Conservation (phyloP, 192 early-diverging fungal species). For the Coemansia aciculifera region DNA sequence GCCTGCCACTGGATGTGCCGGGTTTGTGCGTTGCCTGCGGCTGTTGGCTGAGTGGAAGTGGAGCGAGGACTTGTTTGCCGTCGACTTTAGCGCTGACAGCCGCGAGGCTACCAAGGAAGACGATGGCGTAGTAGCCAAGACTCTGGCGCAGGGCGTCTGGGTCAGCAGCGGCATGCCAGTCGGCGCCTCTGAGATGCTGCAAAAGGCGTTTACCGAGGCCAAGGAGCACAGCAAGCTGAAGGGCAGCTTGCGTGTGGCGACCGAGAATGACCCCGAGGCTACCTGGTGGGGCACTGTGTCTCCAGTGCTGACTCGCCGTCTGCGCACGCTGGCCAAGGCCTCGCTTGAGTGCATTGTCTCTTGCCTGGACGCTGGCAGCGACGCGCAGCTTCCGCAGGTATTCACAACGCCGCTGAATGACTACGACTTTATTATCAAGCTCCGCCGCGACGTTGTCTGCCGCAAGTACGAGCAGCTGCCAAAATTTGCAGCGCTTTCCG, state of each 20-base stretch:
- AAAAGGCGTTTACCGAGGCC: constrained; percentile 58
- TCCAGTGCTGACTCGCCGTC: constrained; percentile 38
- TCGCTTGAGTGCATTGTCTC: constrained; percentile 59
- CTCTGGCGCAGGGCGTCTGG: constrained; percentile 24
- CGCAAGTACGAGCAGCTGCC: constrained; percentile 63
- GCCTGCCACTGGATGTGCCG: constrained; percentile 68
- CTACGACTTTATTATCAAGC: constrained; percentile 75
- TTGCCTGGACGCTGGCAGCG: constrained; percentile 19
- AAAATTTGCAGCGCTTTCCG: constrained; percentile 34
- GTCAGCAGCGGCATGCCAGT: constrained; percentile 16
- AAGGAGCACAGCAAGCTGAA: constrained; percentile 37
- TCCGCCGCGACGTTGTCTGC: constrained; percentile 59
- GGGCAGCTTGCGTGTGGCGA: constrained; percentile 28
- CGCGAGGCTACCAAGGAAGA: constrained; percentile 43
- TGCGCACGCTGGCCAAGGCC: constrained; percentile 67
- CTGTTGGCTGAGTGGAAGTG: constrained; percentile 76
- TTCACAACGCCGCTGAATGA: constrained; percentile 80
- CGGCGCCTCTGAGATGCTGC: constrained; percentile 15
- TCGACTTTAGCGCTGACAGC: constrained; percentile 72
- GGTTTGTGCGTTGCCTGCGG: constrained; percentile 75
- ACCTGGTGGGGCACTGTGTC: constrained; percentile 37
- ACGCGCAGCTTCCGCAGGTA: constrained; percentile 53
- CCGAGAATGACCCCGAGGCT: constrained; percentile 38
- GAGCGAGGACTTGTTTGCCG: constrained; percentile 73
- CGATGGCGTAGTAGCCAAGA: not conserved